Evolutionary conservation across 306 rosid species (phyloP), one percentile per base, ranked within the genome.

Genomic region (Quercus glauca): DNA sequence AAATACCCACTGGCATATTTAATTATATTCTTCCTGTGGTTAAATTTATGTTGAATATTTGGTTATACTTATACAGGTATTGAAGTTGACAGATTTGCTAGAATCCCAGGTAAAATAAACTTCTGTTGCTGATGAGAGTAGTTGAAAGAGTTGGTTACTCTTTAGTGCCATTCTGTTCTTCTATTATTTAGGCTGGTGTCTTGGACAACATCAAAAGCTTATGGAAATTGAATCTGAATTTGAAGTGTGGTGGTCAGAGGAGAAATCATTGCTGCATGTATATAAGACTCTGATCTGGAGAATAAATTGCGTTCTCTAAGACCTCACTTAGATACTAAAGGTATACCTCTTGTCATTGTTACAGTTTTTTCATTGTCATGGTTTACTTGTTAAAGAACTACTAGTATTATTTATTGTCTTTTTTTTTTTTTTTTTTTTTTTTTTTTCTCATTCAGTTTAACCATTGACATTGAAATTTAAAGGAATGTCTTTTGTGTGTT

Each of bases 171-270:
- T 68, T 35, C 53, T 37, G 53, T 68, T 31, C 35, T 37, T 26
- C 5, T 25, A 68, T 31, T 31, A 31, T 7, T 6, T 35, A 2
- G 23, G 52, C 15, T 25, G 1, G 18, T 94, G 87, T 79, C 78
- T 35, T 37, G 52, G 49, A 68, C 33, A 68, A 18, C 73, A 68
- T 68, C 49, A 15, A 19, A 68, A 68, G 73, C 51, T 35, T 8
- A 68, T 68, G 73, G 52, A 6, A 9, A 10, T 68, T 12, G 51
- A 18, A 37, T 68, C 52, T 33, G 73, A 68, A 68, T 37, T 51
- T 68, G 71, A 88, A 76, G 85, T 94, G 31, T 92, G 98, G 98
- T 93, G 97, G 55, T 91, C 89, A 76, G 98, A 26, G 29, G 3
- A 26, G 29, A 26, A 26, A 26, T 26, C 29, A 26, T 26, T 26